These are phyloP conservation scores for Fusarium sp. DNA, from an alignment of 2,329 filamentous ascomycete species.

Conservation along the genomic window DNA sequence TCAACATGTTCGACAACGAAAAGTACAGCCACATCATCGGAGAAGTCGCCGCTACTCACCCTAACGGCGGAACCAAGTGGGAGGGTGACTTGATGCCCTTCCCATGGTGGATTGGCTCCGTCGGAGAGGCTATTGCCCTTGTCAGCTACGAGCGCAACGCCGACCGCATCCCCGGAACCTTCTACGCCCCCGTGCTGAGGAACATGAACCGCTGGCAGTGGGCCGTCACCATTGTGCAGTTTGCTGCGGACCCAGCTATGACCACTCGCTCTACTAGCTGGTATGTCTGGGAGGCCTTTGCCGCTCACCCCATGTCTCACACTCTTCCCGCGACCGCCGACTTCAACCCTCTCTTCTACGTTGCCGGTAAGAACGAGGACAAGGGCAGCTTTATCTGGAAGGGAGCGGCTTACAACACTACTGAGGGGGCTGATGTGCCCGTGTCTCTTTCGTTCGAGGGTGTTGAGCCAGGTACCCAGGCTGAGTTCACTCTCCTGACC, in stretches of 20 bases:
- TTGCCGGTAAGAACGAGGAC: slow-evolving; percentile 58
- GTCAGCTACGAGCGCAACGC: slow-evolving; percentile 73
- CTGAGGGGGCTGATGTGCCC: slow-evolving; percentile 56
- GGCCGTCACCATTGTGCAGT: slow-evolving; percentile 62
- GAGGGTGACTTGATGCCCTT: slow-evolving; percentile 57
- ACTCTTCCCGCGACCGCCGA: slow-evolving; percentile 58
- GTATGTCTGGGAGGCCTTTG: slow-evolving; percentile 62
- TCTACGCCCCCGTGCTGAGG: slow-evolving; percentile 62
- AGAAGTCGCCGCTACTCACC: slow-evolving; percentile 63
- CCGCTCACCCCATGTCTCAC: slow-evolving; percentile 57
- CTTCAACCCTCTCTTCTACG: slow-evolving; percentile 61
- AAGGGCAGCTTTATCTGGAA: slow-evolving; percentile 60
- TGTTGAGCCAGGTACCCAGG: slow-evolving; percentile 52
- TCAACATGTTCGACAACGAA: slow-evolving; percentile 65
- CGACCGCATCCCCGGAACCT: slow-evolving; percentile 65
- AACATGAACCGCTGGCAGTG: slow-evolving; percentile 64
- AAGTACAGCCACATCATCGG: slow-evolving; percentile 53
- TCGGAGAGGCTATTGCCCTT: slow-evolving; percentile 73
- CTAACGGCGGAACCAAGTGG: slow-evolving; percentile 63
- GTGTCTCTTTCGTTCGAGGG: slow-evolving; percentile 60
- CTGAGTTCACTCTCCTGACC: slow-evolving; percentile 58
- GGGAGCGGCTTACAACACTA: slow-evolving; percentile 64
- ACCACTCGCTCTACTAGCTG: slow-evolving; percentile 63
- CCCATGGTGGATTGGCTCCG: slow-evolving; percentile 68
- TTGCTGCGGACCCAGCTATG: slow-evolving; percentile 59